phyloP scores from a whole-genome alignment of 1,284 basidiomycete species.

The Cerrena zonata region DNA sequence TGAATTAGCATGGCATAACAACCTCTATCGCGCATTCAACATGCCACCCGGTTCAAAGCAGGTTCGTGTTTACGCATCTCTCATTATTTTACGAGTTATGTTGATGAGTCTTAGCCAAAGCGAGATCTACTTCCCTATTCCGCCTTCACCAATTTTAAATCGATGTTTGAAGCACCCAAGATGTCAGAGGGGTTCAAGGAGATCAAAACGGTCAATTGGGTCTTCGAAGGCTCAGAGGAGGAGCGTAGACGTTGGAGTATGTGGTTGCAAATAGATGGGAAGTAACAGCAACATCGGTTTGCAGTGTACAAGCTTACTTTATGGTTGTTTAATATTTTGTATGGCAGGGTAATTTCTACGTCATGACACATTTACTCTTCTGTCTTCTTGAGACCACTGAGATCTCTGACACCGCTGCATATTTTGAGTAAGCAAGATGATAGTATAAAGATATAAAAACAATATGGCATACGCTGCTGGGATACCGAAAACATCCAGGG shows the following conservation, averaged over 20 bases:
- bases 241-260: slow-evolving; percentile 69
- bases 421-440: neutral
- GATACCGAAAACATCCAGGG: slow-evolving; percentile 67
- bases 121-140: slow-evolving; percentile 60
- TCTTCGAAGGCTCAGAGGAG: slow-evolving; percentile 69
- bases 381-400: slow-evolving; percentile 46
- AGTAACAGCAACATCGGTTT: too few relatives aligned
- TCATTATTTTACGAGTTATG: neutral
- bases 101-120: slow-evolving; percentile 28
- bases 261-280: slow-evolving; percentile 71
- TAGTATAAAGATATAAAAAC: neutral
- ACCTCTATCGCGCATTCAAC: slow-evolving; percentile 73
- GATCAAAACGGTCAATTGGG: slow-evolving; percentile 72
- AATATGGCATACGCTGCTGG: slow-evolving; percentile 50
- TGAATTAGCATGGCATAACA: slow-evolving; percentile 86
- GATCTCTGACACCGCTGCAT: slow-evolving; percentile 39
- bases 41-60: slow-evolving; percentile 31
- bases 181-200: slow-evolving; percentile 70
- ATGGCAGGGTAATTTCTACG: too few relatives aligned
- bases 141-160: slow-evolving; percentile 58
- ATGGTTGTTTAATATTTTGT: too few relatives aligned
- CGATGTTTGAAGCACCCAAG: slow-evolving; percentile 62
- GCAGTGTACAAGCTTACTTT: too few relatives aligned
- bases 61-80: neutral
- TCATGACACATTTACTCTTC: neutral